Conservation (phyloP, 2,329 filamentous ascomycete genomes). For the Penicillium decumbens region DNA sequence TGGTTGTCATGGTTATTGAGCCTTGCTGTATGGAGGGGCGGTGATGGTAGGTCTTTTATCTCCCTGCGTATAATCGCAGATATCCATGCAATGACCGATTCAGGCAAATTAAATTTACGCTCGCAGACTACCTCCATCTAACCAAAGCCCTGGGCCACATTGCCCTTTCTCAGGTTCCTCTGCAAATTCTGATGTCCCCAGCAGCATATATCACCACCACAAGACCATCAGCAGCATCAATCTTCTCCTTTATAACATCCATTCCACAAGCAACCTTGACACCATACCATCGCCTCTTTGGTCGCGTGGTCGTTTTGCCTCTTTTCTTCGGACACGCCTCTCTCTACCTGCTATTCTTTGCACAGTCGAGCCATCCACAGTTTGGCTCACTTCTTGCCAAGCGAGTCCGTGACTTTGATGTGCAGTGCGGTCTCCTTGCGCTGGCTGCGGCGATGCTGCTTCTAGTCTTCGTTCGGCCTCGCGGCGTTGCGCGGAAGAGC, state of each 20-base stretch:
- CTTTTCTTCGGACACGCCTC: slow-evolving; percentile 51
- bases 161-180: slow-evolving; percentile 55
- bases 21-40: slow-evolving; percentile 49
- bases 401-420: slow-evolving; percentile 54
- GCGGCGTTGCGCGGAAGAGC: slow-evolving; percentile 25
- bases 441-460: slow-evolving; percentile 46
- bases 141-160: slow-evolving; percentile 60
- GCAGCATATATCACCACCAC: slow-evolving; percentile 40
- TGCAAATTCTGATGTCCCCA: slow-evolving; percentile 54
- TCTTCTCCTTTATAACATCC: slow-evolving; percentile 50
- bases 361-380: slow-evolving; percentile 41
- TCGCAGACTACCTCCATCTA: slow-evolving; percentile 58
- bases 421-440: slow-evolving; percentile 52
- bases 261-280: slow-evolving; percentile 55
- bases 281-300: slow-evolving; percentile 54
- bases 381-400: slow-evolving; percentile 46
- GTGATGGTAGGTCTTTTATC: slow-evolving; percentile 46
- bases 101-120: background rate
- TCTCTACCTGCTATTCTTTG: slow-evolving; percentile 57
- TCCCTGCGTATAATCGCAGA: background rate
- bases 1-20: slow-evolving; percentile 53
- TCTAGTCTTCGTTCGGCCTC: slow-evolving; percentile 47
- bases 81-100: background rate
- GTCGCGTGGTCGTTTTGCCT: slow-evolving; percentile 49
- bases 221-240: slow-evolving; percentile 45